A percentile compares a stretch with the other conserved stretches of the same genome.
These are phyloP conservation scores for Xylaria venustula DNA, from an alignment of 495 filamentous ascomycete species.

Conservation along the genomic window DNA sequence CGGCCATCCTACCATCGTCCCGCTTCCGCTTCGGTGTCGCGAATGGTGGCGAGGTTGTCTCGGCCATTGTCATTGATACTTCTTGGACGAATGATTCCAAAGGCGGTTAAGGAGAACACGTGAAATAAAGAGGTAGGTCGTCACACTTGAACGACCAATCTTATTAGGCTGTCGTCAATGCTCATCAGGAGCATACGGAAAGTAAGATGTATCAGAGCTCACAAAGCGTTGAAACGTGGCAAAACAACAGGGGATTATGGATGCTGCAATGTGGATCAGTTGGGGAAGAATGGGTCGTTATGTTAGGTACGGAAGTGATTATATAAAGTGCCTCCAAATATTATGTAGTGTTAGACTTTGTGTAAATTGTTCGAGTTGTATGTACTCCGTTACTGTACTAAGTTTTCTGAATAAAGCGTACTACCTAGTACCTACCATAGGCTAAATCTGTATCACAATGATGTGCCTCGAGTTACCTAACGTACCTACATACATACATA, in stretches of 20 bases:
- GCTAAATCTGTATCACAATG: too few species aligned
- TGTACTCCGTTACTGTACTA: too few species aligned
- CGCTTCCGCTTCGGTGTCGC: constrained; percentile 52
- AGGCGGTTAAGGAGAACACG: neutral
- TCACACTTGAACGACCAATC: neutral
- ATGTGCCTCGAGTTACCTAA: too few species aligned
- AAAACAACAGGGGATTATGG: neutral
- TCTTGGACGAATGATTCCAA: neutral
- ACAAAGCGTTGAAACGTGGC: neutral
- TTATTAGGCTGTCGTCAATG: neutral
- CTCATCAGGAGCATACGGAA: neutral
- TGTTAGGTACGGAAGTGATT: neutral
- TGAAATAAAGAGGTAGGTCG: neutral
- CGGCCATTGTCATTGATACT: constrained; percentile 19
- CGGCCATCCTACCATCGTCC: constrained; percentile 26
- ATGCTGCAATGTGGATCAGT: neutral
- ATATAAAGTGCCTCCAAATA: neutral
- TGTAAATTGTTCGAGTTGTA: too few species aligned
- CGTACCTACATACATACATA: too few species aligned
- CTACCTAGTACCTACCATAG: too few species aligned
- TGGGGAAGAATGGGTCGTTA: neutral
- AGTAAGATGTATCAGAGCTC: neutral
- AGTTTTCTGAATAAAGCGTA: too few species aligned
- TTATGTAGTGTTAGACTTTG: neutral
- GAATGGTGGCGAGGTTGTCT: constrained; percentile 18